A percentile compares a stretch with the other conserved stretches of the same genome.
phyloP scores from a whole-genome alignment of 768 basidiomycete species.

The Coprinopsis sp. region DNA sequence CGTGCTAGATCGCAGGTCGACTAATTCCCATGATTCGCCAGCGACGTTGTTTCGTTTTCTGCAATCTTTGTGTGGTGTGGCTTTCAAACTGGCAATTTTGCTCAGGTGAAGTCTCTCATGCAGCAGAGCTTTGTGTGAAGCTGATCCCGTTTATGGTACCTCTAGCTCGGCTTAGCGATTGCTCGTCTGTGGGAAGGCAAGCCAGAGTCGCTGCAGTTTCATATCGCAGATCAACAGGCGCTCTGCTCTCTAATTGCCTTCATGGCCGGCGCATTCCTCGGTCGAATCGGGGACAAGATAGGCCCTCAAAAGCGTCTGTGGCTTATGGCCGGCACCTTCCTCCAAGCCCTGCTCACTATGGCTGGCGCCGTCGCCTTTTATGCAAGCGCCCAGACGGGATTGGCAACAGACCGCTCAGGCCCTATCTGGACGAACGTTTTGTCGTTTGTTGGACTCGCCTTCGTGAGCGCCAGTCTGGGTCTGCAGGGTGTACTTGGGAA shows the following conservation, averaged over 20 bases:
- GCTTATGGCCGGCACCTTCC: conserved; percentile 65
- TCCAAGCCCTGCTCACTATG: conserved; percentile 77
- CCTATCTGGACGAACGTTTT: conserved; percentile 68
- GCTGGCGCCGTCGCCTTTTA: conserved; percentile 65
- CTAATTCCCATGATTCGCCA: conserved; percentile 19
- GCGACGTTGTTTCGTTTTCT: conserved; percentile 70
- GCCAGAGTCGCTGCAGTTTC: conserved; percentile 56
- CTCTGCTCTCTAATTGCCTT: conserved; percentile 77
- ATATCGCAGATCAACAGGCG: conserved; percentile 79
- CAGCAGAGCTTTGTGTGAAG: neutral
- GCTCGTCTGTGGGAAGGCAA: conserved; percentile 69
- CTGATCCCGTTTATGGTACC: too few relatives aligned
- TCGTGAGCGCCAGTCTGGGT: conserved; percentile 79
- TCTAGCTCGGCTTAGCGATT: conserved; percentile 73
- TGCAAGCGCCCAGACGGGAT: conserved; percentile 55
- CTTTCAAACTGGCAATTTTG: conserved; percentile 78
- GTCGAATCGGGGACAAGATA: conserved; percentile 79
- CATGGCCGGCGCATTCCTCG: conserved; percentile 70
- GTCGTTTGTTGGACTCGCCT: conserved; percentile 68
- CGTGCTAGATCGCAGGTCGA: neutral
- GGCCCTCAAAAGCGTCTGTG: conserved; percentile 71
- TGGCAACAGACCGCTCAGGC: conserved; percentile 49
- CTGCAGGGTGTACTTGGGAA: conserved; percentile 86
- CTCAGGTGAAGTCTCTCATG: conserved; percentile 44
- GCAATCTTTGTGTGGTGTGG: conserved; percentile 83